Conservation (phyloP, 2,329 filamentous ascomycete species). For the Botrytis paeoniae region DNA sequence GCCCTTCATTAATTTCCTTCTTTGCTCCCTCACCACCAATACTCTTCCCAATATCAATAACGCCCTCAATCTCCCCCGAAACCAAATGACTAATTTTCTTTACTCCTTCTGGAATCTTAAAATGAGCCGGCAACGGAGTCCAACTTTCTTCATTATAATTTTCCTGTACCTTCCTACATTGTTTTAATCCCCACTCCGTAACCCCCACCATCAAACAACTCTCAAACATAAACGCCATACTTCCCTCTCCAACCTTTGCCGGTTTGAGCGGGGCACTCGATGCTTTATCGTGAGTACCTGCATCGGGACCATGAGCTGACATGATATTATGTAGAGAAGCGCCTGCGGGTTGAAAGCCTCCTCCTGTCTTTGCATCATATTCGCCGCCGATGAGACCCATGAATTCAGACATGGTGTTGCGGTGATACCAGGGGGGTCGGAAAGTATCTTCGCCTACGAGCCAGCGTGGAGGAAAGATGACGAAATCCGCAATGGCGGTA, state of each 20-base stretch:
- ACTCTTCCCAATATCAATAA: constrained; percentile 24
- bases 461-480: constrained; percentile 65
- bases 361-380: constrained; percentile 56
- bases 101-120: constrained; percentile 36
- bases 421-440: constrained; percentile 61
- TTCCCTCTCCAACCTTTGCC: constrained; percentile 55
- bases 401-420: constrained; percentile 64
- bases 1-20: not conserved
- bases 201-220: constrained; percentile 67
- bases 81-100: constrained; percentile 32
- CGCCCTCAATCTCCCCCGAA: constrained; percentile 20
- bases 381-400: constrained; percentile 62
- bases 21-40: constrained; percentile 18
- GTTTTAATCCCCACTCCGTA: constrained; percentile 69
- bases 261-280: constrained; percentile 53
- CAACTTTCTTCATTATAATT: constrained; percentile 69
- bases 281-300: constrained; percentile 53
- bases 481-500: constrained; percentile 61
- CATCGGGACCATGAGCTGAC: constrained; percentile 59
- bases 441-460: constrained; percentile 59
- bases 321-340: constrained; percentile 62
- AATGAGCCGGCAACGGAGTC: constrained; percentile 52
- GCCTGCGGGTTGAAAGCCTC: constrained; percentile 59
- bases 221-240: constrained; percentile 65
- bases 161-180: constrained; percentile 65